Base-by-base conservation (phyloP, 2,329 filamentous ascomycete species). In the Sordariomycetes sp. region DNA sequence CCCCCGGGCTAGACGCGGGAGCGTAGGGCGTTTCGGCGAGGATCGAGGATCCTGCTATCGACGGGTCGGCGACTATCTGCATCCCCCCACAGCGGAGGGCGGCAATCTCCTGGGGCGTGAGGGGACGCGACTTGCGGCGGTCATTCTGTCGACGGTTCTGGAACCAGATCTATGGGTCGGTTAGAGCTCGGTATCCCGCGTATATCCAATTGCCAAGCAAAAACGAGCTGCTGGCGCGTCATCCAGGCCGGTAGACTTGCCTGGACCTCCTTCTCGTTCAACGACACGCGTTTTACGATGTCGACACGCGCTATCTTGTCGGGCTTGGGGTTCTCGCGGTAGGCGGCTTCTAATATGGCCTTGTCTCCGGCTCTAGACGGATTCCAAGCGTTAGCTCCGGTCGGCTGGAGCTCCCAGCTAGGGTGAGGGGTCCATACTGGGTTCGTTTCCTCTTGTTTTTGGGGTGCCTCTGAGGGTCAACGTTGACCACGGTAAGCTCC, bases 181-280 rank as follows among this genome's bases (percentile, higher is more conserved):
- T 57, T 46, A 40, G 53, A 24, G 35, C 8, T 50, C 8, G 61
- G 57, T 61, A 63, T 59, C 7, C 22, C 51, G 51, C 14, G 51
- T 7, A 22, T 25, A 51, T 51, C n/a, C 48, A 22, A 32, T 32
- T 4, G 4, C 28, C 28, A 12, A 22, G 48, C 20, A 22, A 22
- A 22, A 25, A 28, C 20, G 10, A 12, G 48, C 24, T 25, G 48
- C 24, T 5, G 25, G 51, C 37, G 34, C 54, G 55, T 40, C 20
- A 14, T 46, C 16, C n/a, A 2, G 2, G 40, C 16, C 40, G 40
- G 40, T 46, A 46, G 28, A 72, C 86, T 72, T 76, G 96, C 93
- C 85, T 97, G 93, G 43, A 97, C 90, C 76, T 97, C 92, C 72
- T 96, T 97, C 75, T 97, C 92, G 64, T 89, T 93, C 62, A 97